phyloP scores from a whole-genome alignment of 2,329 filamentous ascomycete species.

The Aspergillus aculeatus region DNA sequence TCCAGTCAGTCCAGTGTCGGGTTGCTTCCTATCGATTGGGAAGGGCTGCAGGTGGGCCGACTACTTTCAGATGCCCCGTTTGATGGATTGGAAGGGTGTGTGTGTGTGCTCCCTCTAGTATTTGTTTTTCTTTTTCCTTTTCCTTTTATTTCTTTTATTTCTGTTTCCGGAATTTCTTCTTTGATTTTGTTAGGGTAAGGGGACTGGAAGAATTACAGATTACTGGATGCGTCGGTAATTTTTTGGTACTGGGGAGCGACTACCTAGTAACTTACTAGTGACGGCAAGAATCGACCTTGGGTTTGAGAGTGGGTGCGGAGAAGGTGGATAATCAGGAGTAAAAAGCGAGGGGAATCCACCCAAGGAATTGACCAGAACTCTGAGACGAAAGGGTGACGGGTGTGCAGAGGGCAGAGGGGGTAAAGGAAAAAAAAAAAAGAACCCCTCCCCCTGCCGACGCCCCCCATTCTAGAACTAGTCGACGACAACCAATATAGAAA shows the following conservation, averaged over 20 bases:
- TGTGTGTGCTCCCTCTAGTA: not conserved
- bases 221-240: not conserved
- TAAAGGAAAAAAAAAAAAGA: not conserved
- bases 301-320: slow-evolving; percentile 10
- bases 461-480: not conserved
- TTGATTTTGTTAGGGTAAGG: not conserved
- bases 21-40: slow-evolving; percentile 17
- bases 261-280: not conserved
- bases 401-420: not conserved
- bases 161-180: not conserved
- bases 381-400: not conserved
- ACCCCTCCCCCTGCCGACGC: not conserved
- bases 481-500: not conserved
- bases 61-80: slow-evolving; percentile 14
- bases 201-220: not conserved
- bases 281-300: not conserved
- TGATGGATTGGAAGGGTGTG: slow-evolving; percentile 3
- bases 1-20: slow-evolving; percentile 8
- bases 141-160: not conserved
- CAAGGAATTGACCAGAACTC: not conserved
- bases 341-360: not conserved
- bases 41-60: slow-evolving; percentile 18
- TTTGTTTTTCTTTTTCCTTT: no score
- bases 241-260: not conserved
- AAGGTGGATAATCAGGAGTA: slow-evolving; percentile 7